Percentiles rank a stretch among this genome's conserved stretches.
Conservation (phyloP, 129 eudicot genomes). For the Glebionis coronaria region DNA sequence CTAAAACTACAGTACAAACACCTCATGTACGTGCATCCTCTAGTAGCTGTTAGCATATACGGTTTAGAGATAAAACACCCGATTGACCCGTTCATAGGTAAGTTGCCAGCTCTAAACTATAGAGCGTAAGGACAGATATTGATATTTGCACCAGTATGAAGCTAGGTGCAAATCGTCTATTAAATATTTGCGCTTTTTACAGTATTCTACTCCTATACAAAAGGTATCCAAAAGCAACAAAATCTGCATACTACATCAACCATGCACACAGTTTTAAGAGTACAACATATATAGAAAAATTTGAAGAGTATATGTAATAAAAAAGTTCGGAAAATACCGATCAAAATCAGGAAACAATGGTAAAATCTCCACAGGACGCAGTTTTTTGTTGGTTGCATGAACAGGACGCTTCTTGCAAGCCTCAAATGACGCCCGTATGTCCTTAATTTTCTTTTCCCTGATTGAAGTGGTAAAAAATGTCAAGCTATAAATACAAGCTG, state of each 20-base stretch:
- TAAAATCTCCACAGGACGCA: conserved; percentile 70
- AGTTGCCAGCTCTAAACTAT: not conserved
- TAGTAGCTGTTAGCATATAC: too few relatives aligned
- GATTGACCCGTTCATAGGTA: not conserved
- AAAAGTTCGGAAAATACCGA: conserved; percentile 42
- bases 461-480: conserved; percentile 14
- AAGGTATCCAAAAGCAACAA: not conserved
- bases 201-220: not conserved
- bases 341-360: conserved; percentile 89
- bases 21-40: too few relatives aligned
- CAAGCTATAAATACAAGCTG: not conserved
- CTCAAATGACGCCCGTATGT: conserved; percentile 81
- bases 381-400: conserved; percentile 67
- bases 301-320: not conserved
- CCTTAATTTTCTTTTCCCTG: conserved; percentile 84
- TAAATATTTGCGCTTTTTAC: not conserved
- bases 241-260: not conserved
- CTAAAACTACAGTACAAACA: too few relatives aligned
- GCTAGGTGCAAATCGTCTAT: not conserved
- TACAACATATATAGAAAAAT: not conserved
- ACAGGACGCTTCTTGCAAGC: conserved; percentile 82
- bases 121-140: not conserved
- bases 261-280: not conserved
- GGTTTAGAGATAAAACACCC: too few relatives aligned
- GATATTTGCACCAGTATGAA: not conserved